Evolutionary conservation across 1,284 basidiomycete genomes (phyloP), one percentile per base, ranked within the genome.

Genomic region (Apiotrichum akiyoshidainum): DNA sequence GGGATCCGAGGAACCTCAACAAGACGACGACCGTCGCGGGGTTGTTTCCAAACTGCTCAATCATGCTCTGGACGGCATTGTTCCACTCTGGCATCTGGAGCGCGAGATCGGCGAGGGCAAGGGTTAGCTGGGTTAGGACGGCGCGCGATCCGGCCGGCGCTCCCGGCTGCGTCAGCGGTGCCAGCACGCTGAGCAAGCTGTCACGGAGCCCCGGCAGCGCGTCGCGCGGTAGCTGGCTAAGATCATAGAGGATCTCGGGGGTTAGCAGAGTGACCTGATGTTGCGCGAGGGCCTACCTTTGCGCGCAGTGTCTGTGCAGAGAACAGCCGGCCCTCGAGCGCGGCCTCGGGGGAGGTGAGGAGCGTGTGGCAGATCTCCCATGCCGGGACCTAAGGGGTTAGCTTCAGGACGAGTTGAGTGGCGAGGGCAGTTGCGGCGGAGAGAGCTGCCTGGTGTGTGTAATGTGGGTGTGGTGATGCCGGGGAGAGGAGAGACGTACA

Each of bases 251-350:
- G 68, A 98, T 92, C 94, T 97, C 69, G 58, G 19, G 9, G 13
- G 56, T 41, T 33, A 47, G 46, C 26, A n/a, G n/a, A n/a, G n/a
- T n/a, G n/a, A n/a, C n/a, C n/a, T n/a, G n/a, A n/a, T n/a, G n/a
- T n/a, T n/a, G n/a, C n/a, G n/a, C n/a, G n/a, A 12, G n/a, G 49
- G 16, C 2, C 19, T 61, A 92, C 94, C 84, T 99, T 99, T 59
- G 89, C 84, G 70, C 95, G 83, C 75, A 99, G 92, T 0, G 96
- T 99, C 79, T 99, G 96, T 0, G 95, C 92, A 17, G 94, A 92
- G 74, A 99, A 98, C 50, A 98, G 80, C 70, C 93, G 90, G 39
- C 91, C 90, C 58, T 92, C 85, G 50, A 83, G 76, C 1, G 92
- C 89, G 6, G 87, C 85, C 65, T 92, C 88, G 49, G 86, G 84